A percentile compares a stretch with the other conserved stretches of the same genome.
Conservation (phyloP, 2,329 filamentous ascomycete species). For the Didymella segeticola region DNA sequence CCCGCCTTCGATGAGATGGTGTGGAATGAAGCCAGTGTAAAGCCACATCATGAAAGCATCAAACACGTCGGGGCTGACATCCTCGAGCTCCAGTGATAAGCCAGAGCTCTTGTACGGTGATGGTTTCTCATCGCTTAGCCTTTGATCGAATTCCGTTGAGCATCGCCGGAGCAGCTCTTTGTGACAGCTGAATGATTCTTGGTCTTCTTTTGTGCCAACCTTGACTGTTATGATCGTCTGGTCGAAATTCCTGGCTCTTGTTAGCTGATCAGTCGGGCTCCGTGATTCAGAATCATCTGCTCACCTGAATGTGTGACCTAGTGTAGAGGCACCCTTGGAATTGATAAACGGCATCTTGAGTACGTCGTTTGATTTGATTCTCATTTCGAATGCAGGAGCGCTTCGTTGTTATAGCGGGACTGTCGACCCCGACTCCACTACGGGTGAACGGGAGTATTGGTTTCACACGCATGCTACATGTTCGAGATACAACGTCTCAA, state of each 20-base stretch:
- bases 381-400: constrained; percentile 9
- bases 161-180: constrained; percentile 43
- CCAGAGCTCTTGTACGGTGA: constrained; percentile 43
- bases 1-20: constrained; percentile 46
- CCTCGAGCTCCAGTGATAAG: constrained; percentile 39
- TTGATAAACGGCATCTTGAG: constrained; percentile 49
- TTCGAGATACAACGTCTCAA: constrained; percentile 13
- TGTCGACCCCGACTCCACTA: neutral
- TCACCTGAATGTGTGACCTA: constrained; percentile 46
- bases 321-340: constrained; percentile 38
- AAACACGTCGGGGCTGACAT: constrained; percentile 46
- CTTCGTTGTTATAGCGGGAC: constrained; percentile 7
- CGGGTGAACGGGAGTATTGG: constrained; percentile 25
- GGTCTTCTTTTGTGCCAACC: constrained; percentile 39
- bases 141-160: constrained; percentile 43
- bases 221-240: constrained; percentile 47
- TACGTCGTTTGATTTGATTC: constrained; percentile 43
- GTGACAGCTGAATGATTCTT: constrained; percentile 46
- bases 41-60: constrained; percentile 49
- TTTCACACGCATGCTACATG: constrained; percentile 35
- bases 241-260: constrained; percentile 41
- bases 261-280: constrained; percentile 18
- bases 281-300: neutral
- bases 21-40: constrained; percentile 46
- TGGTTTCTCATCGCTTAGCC: constrained; percentile 35